These are phyloP conservation scores for Lignosus rhinocerotis DNA, from an alignment of 1,284 basidiomycete genomes.

Conservation along the genomic window DNA sequence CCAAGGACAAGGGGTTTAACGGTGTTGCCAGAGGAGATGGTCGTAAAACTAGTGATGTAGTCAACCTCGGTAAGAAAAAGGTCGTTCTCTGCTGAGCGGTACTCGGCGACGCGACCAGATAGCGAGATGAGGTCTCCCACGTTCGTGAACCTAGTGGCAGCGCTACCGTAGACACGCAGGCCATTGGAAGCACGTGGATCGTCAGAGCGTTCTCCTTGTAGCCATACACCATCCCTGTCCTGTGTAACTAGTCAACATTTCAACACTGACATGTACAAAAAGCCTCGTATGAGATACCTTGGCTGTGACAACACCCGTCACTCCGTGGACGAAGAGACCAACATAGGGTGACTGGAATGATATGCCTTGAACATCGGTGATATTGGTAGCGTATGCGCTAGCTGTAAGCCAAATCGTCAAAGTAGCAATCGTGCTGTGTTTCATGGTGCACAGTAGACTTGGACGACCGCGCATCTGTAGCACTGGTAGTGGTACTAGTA, in stretches of 20 bases:
- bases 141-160: conserved; percentile 39
- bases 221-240: conserved; percentile 53
- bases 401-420: not conserved
- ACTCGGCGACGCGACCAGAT: conserved; percentile 50
- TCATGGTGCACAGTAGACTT: not conserved
- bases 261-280: not conserved
- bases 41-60: conserved; percentile 44
- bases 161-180: conserved; percentile 49
- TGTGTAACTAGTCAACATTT: conserved; percentile 24
- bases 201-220: conserved; percentile 45
- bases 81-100: conserved; percentile 48
- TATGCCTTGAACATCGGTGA: conserved; percentile 55
- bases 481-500: not conserved
- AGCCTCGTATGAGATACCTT: conserved; percentile 39
- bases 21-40: conserved; percentile 48
- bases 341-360: conserved; percentile 50
- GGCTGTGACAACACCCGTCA: conserved; percentile 56
- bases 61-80: conserved; percentile 53
- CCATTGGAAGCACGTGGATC: conserved; percentile 55
- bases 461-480: not conserved
- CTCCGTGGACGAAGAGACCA: conserved; percentile 48
- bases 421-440: not conserved
- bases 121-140: conserved; percentile 55
- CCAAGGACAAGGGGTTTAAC: conserved; percentile 54
- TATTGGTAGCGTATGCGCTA: conserved; percentile 14